Evolutionary conservation across 768 basidiomycete genomes (phyloP), one percentile per base, ranked within the genome.

Genomic region (Boletus sensibilis): DNA sequence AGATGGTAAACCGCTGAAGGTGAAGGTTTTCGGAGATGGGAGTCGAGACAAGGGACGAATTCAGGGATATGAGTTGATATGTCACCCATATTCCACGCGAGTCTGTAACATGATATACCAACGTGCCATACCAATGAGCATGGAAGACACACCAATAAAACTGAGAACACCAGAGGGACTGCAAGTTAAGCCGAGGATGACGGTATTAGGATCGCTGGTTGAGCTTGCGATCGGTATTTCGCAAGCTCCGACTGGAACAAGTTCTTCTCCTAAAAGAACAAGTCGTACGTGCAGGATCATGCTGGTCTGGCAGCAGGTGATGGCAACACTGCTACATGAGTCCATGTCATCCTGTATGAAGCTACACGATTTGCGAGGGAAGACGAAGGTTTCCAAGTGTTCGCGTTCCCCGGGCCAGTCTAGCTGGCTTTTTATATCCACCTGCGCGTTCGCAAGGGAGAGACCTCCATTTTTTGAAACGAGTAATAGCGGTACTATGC

Each of bases 101-200:
- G 65, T 72, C 82, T 86, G 65, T 38, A 55, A 25, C 23, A 41
- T 18, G 42, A 52, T 60, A 42, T 46, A 54, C 3, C 14, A 39
- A 23, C 1, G 42, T 37, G 27, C 16, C 25, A 39, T 25, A 23
- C 3, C 18, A 29, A 39, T 4, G 12, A 34, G 13, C 2, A 34
- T n/a, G 37, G 18, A 41, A 34, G 16, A 71, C 80, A 39, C 63
- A 84, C 84, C 68, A n/a, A 85, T 64, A 33, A 83, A 64, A 56
- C 75, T 81, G 42, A 85, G 55, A 61, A 73, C 71, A 20, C 84
- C 85, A 6, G 78, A 76, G 0, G 70, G 38, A 58, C 81, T 84
- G 50, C 68, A 72, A 41, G 66, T 65, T 14, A 71, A 27, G 31
- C 63, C 55, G 8, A 31, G 31, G 33, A 66, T 48, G 38, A 29